These are phyloP conservation scores for Omphalea diandra DNA, from an alignment of 441 rosid species.

Conservation along the genomic window DNA sequence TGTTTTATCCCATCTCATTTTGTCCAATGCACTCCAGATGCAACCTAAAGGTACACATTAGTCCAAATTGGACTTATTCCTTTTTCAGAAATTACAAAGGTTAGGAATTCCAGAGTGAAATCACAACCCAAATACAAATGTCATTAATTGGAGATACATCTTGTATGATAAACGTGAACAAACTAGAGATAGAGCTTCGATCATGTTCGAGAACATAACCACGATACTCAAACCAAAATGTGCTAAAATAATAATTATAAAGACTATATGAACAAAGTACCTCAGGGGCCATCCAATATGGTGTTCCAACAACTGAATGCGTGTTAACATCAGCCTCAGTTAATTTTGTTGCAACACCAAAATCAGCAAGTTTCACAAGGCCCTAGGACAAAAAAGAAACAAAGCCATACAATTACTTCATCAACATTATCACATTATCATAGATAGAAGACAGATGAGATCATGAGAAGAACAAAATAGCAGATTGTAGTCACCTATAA, in stretches of 20 bases:
- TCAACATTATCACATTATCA: neutral
- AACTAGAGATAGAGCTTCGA: neutral
- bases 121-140: neutral
- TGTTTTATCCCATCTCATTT: neutral
- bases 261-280: slow-evolving; percentile 36
- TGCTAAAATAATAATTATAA: neutral
- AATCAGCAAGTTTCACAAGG: slow-evolving; percentile 99
- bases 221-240: neutral
- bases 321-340: slow-evolving; percentile 99
- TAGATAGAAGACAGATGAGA: neutral
- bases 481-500: neutral
- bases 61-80: neutral
- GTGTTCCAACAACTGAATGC: slow-evolving; percentile 99
- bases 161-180: neutral
- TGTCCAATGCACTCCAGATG: neutral
- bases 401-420: slow-evolving; percentile 10
- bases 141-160: neutral
- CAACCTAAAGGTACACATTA: neutral
- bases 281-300: slow-evolving; percentile 99
- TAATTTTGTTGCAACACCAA: slow-evolving; percentile 99
- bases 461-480: neutral
- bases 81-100: neutral
- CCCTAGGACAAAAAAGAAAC: slow-evolving; percentile 60
- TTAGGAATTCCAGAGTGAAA: neutral
- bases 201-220: neutral